phyloP scores from a whole-genome alignment of 2,329 filamentous ascomycete species.

The Microdochium bolleyi region DNA sequence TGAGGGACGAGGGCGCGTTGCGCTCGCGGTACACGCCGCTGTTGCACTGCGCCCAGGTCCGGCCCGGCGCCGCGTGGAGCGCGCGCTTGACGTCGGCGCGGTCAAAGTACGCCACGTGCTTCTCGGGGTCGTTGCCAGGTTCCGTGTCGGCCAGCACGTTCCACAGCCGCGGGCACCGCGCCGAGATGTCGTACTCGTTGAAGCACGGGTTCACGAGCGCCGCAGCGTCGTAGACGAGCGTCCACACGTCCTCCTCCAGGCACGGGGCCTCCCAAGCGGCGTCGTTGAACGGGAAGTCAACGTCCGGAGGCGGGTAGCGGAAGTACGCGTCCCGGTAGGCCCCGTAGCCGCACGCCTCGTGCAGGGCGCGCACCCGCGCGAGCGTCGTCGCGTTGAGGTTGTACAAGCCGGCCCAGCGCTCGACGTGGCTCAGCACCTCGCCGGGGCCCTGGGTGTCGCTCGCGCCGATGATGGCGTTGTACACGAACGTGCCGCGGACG shows the following conservation, averaged over 20 bases:
- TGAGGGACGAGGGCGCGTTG: constrained; percentile 44
- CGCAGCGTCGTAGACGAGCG: constrained; percentile 40
- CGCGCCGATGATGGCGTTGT: constrained; percentile 55
- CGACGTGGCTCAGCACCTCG: constrained; percentile 45
- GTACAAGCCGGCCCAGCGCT: constrained; percentile 47
- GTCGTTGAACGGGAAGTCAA: constrained; percentile 38
- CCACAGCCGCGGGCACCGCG: constrained; percentile 60
- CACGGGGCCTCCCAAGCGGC: constrained; percentile 39
- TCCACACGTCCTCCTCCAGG: constrained; percentile 43
- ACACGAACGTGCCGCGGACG: constrained; percentile 48
- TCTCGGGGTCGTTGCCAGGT: constrained; percentile 53
- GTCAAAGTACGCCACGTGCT: constrained; percentile 61
- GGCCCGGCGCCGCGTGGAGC: constrained; percentile 51
- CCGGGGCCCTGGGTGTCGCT: constrained; percentile 29
- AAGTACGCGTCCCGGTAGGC: constrained; percentile 47
- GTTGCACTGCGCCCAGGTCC: constrained; percentile 19
- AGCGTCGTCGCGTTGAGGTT: constrained; percentile 48
- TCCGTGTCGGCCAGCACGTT: constrained; percentile 51
- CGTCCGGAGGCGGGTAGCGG: constrained; percentile 52
- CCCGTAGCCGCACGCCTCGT: constrained; percentile 49
- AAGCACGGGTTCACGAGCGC: constrained; percentile 58
- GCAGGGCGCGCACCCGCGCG: constrained; percentile 40
- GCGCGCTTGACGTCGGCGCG: constrained; percentile 60
- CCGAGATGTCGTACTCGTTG: constrained; percentile 59
- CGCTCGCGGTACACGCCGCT: constrained; percentile 30